Evolutionary conservation across 139 green algal genomes (phyloP).

Genomic region (Haematococcus sp.): DNA sequence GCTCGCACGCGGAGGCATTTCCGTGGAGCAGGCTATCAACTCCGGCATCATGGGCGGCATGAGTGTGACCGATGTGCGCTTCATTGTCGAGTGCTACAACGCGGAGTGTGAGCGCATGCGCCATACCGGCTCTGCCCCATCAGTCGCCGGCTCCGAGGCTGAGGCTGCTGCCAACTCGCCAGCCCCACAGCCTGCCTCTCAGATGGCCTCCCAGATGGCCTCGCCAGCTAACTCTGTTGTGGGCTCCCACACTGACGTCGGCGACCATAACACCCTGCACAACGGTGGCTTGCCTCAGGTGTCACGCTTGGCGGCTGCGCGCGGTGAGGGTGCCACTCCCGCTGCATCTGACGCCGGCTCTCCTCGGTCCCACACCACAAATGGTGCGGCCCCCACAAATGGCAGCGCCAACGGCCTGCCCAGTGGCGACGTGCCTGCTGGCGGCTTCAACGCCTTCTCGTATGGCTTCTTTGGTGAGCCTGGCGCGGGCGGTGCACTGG

Average conservation of each 20-base stretch:
- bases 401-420: not conserved
- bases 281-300: no score
- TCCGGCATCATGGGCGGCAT: conserved; percentile 56
- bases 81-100: conserved; percentile 54
- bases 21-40: conserved; percentile 49
- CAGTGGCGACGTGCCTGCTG: not conserved
- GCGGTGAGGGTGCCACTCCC: no score
- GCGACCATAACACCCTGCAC: no score
- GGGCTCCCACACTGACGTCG: not conserved
- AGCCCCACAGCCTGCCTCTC: not conserved
- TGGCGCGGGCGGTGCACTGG: conserved; percentile 7
- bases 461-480: conserved; percentile 48
- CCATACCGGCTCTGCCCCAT: not conserved
- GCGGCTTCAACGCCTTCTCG: conserved; percentile 37
- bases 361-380: no score
- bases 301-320: no score
- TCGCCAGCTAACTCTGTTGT: conserved; percentile 2
- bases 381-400: not conserved
- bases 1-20: conserved; percentile 34
- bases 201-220: not conserved
- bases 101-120: conserved; percentile 34
- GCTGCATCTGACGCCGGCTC: no score
- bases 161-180: no score
- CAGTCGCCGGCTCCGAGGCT: no score
- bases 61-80: conserved; percentile 44